phyloP scores from a whole-genome alignment of 495 filamentous ascomycete species.

The Daldinia grandis region DNA sequence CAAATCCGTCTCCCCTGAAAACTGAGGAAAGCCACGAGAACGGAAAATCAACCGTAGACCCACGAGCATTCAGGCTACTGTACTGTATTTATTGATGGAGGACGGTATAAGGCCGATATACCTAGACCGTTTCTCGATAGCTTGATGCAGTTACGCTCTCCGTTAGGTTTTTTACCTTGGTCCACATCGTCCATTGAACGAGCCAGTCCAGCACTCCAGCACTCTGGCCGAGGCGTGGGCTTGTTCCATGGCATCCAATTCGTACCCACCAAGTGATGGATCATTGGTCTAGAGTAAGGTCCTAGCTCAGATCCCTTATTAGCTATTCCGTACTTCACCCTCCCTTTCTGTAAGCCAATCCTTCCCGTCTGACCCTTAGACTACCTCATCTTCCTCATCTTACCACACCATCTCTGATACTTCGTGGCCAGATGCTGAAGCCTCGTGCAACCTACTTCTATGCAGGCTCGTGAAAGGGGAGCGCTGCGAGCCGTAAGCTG shows the following conservation, averaged over 20 bases:
- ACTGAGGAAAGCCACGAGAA: slow-evolving; percentile 16
- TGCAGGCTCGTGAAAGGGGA: slow-evolving; percentile 34
- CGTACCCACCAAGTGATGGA: slow-evolving; percentile 13
- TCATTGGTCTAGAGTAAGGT: slow-evolving; percentile 26
- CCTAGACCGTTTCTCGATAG: slow-evolving; percentile 18
- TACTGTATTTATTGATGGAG: slow-evolving; percentile 2
- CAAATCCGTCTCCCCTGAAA: slow-evolving; percentile 10
- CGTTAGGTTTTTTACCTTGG: slow-evolving; percentile 5
- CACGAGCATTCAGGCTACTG: slow-evolving; percentile 8
- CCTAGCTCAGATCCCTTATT: slow-evolving; percentile 26
- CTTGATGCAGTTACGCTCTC: slow-evolving; percentile 11
- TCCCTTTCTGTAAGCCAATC: slow-evolving; percentile 22
- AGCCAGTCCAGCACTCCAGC: slow-evolving; percentile 17
- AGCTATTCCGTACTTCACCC: slow-evolving; percentile 33
- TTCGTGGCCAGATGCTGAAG: slow-evolving; percentile 43
- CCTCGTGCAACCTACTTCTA: slow-evolving; percentile 44
- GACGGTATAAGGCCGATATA: not conserved
- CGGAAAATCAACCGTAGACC: slow-evolving; percentile 18
- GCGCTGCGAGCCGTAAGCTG: slow-evolving; percentile 21
- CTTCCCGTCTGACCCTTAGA: slow-evolving; percentile 40
- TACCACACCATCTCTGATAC: slow-evolving; percentile 37
- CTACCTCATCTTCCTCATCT: slow-evolving; percentile 25
- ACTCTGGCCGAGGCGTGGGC: slow-evolving; percentile 36
- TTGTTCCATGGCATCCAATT: slow-evolving; percentile 33
- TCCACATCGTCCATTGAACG: slow-evolving; percentile 24